A percentile compares a stretch with the other conserved stretches of the same genome.
Evolutionary conservation across 768 basidiomycete genomes (phyloP).

Genomic region (Punctularia strigosozonata): DNA sequence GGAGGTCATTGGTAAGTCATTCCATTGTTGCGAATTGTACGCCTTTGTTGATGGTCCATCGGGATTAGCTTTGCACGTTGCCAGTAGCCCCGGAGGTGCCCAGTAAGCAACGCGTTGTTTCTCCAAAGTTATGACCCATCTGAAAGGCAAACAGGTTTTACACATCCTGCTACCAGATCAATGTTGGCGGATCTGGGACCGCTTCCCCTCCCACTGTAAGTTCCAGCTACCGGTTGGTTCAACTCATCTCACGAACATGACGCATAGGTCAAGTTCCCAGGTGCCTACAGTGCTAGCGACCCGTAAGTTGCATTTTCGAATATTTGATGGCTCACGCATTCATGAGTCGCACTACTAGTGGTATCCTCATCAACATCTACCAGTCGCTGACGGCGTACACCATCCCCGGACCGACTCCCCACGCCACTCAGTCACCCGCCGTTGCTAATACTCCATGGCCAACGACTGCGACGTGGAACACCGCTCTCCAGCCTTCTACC

Average conservation of each 20-base stretch:
- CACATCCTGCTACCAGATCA: constrained; percentile 35
- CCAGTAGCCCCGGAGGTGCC: constrained; percentile 28
- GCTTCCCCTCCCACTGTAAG: constrained; percentile 27
- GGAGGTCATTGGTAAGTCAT: constrained; percentile 33
- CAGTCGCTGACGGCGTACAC: constrained; percentile 25
- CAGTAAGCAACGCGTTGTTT: constrained; percentile 19
- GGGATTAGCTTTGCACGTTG: constrained; percentile 34
- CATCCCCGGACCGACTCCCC: constrained; percentile 41
- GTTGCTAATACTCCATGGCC: constrained; percentile 32
- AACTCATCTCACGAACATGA: too few relatives aligned
- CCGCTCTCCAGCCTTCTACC: constrained; percentile 31
- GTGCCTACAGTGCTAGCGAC: constrained; percentile 27
- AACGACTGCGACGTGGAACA: constrained; percentile 39
- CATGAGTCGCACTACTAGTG: constrained; percentile 8
- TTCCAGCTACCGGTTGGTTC: too few relatives aligned
- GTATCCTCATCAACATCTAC: constrained; percentile 40
- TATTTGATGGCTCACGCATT: constrained; percentile 1
- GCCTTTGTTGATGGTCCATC: background rate
- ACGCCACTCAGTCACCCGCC: constrained; percentile 26
- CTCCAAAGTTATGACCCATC: background rate
- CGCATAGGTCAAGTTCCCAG: constrained; percentile 30
- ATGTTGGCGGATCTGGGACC: constrained; percentile 25
- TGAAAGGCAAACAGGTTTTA: constrained; percentile 21
- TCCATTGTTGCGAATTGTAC: background rate
- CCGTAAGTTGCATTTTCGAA: constrained; percentile 10